A percentile compares a stretch with the other conserved stretches of the same genome.
These are phyloP conservation scores for Serendipita vermifera DNA, from an alignment of 768 basidiomycete genomes.

Conservation along the genomic window DNA sequence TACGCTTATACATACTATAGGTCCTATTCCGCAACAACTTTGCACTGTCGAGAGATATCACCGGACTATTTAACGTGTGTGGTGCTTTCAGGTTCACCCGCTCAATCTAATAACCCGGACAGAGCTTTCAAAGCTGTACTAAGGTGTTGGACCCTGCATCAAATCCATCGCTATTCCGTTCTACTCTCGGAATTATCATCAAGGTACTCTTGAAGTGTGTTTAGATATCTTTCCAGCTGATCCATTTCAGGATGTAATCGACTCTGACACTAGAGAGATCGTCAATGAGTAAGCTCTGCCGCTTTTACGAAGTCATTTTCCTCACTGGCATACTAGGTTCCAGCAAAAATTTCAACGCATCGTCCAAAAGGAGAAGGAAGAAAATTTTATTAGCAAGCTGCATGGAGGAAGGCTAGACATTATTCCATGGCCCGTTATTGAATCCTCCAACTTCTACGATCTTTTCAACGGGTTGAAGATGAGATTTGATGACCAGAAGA, in stretches of 20 bases:
- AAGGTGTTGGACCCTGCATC: constrained; percentile 42
- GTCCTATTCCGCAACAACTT: constrained; percentile 56
- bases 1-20: constrained; percentile 21
- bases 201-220: constrained; percentile 29
- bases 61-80: constrained; percentile 36
- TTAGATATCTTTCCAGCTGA: background rate
- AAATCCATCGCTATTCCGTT: constrained; percentile 47
- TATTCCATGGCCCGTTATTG: constrained; percentile 56
- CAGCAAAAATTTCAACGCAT: constrained; percentile 45
- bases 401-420: constrained; percentile 44
- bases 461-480: constrained; percentile 38
- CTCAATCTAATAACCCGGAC: background rate
- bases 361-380: constrained; percentile 46
- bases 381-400: constrained; percentile 49
- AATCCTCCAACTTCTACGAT: constrained; percentile 45
- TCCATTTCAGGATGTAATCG: constrained; percentile 48
- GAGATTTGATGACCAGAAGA: constrained; percentile 34
- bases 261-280: constrained; percentile 47
- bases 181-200: constrained; percentile 47
- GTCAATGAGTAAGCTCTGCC: constrained; percentile 35
- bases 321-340: constrained; percentile 29
- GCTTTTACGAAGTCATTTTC: background rate
- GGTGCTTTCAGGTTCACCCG: constrained; percentile 30
- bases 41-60: constrained; percentile 45
- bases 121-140: constrained; percentile 17